Percentiles rank a stretch among this genome's conserved stretches.
phyloP scores from a whole-genome alignment of 108 stramenopile species.

The Cyclotella sp. region DNA sequence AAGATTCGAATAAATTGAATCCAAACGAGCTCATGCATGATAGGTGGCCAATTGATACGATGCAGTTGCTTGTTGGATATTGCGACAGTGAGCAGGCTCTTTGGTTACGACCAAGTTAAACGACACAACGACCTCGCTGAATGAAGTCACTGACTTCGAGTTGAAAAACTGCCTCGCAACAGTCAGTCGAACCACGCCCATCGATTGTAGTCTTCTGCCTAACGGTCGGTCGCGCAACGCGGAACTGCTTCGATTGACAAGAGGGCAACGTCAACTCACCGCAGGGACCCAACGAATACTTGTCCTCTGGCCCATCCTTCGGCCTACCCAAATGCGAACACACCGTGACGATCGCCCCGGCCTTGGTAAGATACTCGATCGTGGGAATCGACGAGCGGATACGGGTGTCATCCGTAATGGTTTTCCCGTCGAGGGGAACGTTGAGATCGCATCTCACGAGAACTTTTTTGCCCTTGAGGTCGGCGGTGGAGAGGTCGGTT shows the following conservation, averaged over 20 bases:
- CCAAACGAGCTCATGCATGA: too few species aligned
- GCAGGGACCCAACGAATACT: conserved; percentile 97
- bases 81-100: too few species aligned
- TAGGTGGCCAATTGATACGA: too few species aligned
- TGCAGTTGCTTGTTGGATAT: too few species aligned
- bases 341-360: conserved; percentile 97
- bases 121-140: too few species aligned
- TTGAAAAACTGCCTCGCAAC: too few species aligned
- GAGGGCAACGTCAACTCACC: not conserved
- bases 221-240: too few species aligned
- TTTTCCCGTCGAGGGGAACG: conserved; percentile 96
- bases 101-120: too few species aligned
- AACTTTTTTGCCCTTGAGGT: conserved; percentile 96
- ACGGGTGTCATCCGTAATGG: conserved; percentile 98
- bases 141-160: too few species aligned
- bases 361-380: conserved; percentile 93
- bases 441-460: conserved; percentile 97
- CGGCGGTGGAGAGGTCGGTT: conserved; percentile 86
- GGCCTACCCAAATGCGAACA: conserved; percentile 99
- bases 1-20: too few species aligned
- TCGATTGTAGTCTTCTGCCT: too few species aligned
- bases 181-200: too few species aligned
- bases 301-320: conserved; percentile 96
- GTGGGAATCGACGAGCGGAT: conserved; percentile 98
- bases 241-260: not conserved